These are phyloP conservation scores for Parietaria judaica DNA, from an alignment of 306 rosid genomes.

Conservation along the genomic window DNA sequence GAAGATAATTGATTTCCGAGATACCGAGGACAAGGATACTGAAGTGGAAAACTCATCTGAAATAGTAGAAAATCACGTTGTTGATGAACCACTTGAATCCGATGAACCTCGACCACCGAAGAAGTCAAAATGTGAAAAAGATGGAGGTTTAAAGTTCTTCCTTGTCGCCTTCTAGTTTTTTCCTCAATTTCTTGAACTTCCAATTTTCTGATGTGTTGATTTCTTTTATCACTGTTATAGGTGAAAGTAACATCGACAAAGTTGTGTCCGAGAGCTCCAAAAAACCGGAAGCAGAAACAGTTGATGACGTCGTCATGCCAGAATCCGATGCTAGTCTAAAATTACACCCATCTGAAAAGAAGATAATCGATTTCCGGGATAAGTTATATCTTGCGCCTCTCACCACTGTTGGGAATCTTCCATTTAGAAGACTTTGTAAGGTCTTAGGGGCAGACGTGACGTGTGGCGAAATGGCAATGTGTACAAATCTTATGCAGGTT, in stretches of 20 bases:
- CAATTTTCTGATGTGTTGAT: conserved; percentile 3
- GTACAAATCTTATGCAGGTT: conserved; percentile 93
- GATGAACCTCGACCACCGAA: conserved; percentile 47
- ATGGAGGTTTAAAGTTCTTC: conserved; percentile 38
- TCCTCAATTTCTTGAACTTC: not conserved
- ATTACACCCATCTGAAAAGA: conserved; percentile 67
- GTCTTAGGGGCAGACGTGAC: conserved; percentile 82
- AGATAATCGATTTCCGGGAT: conserved; percentile 77
- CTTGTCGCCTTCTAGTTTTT: not conserved
- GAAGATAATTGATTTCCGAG: conserved; percentile 57
- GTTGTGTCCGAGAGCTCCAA: conserved; percentile 24
- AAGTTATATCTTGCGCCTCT: conserved; percentile 92
- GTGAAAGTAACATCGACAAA: conserved; percentile 25
- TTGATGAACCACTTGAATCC: conserved; percentile 28
- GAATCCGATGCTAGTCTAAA: conserved; percentile 60
- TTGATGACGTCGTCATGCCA: conserved; percentile 25
- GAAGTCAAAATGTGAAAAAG: conserved; percentile 48
- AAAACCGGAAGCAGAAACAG: conserved; percentile 34
- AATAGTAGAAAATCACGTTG: conserved; percentile 25
- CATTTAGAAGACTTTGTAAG: conserved; percentile 96
- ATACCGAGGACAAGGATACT: conserved; percentile 22
- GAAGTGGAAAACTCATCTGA: conserved; percentile 41
- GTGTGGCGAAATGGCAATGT: conserved; percentile 99
- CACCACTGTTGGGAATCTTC: conserved; percentile 96
- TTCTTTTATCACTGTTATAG: conserved; percentile 22